Conservation (phyloP, 2,329 filamentous ascomycete species). For the Onygenales sp. region DNA sequence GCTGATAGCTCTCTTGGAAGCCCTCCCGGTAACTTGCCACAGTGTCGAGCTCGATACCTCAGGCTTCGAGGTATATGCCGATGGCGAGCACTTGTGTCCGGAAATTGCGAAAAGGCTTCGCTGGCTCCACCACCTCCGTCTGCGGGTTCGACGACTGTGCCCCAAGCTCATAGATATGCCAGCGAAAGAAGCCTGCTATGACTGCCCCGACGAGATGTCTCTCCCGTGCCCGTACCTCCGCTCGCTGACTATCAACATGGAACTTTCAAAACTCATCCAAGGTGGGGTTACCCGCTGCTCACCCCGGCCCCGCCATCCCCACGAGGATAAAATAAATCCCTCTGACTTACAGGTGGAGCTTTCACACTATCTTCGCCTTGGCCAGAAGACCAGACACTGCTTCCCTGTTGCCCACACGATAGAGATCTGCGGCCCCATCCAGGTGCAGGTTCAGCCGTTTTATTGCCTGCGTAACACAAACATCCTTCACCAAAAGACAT, state of each 20-base stretch:
- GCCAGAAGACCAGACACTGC: background rate
- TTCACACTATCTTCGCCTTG: background rate
- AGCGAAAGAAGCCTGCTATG: background rate
- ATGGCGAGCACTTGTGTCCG: slow-evolving; percentile 7
- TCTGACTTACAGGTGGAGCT: slow-evolving; percentile 5
- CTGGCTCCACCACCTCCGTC: slow-evolving; percentile 5
- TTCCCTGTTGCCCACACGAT: background rate
- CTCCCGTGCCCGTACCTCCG: slow-evolving; percentile 4
- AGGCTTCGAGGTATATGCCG: slow-evolving; percentile 5
- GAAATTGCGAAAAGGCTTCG: slow-evolving; percentile 4
- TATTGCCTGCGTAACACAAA: background rate
- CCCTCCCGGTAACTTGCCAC: slow-evolving; percentile 5
- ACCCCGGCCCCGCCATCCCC: background rate
- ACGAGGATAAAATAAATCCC: background rate
- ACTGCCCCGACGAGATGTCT: background rate
- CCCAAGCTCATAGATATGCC: slow-evolving; percentile 2
- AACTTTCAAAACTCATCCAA: background rate
- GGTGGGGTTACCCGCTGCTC: background rate
- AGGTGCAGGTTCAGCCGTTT: background rate
- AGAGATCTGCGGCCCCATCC: background rate
- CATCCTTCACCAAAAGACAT: background rate
- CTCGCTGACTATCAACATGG: slow-evolving; percentile 9
- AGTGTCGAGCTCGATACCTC: slow-evolving; percentile 10
- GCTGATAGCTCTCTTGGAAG: slow-evolving; percentile 2
- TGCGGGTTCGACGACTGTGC: slow-evolving; percentile 5